Percentiles rank a stretch among this genome's conserved stretches.
These are phyloP conservation scores for Cymbopogon citratus DNA, from an alignment of 176 grass and related monocot species.

Conservation along the genomic window DNA sequence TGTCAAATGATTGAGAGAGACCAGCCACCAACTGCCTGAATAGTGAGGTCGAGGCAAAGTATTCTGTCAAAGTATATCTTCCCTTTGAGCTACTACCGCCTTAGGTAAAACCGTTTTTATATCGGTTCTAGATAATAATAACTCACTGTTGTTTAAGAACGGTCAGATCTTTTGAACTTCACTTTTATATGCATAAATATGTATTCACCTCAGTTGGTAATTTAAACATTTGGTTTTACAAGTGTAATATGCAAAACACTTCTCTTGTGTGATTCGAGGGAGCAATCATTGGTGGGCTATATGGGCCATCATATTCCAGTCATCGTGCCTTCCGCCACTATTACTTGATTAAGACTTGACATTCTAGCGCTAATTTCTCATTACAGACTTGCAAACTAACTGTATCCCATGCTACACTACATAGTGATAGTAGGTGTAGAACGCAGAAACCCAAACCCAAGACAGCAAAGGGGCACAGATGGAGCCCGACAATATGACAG, in stretches of 20 bases:
- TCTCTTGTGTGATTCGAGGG: not conserved
- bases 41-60: not conserved
- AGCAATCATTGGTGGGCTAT: not conserved
- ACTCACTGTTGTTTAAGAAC: not conserved
- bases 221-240: not conserved
- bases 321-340: not conserved
- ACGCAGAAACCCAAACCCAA: not conserved
- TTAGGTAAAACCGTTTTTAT: not conserved
- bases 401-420: not conserved
- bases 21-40: conserved; percentile 11
- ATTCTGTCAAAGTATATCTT: not conserved
- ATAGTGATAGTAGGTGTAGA: not conserved
- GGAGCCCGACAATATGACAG: not conserved
- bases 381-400: not conserved
- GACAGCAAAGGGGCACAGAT: not conserved
- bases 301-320: not conserved
- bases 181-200: too few relatives aligned
- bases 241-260: not conserved
- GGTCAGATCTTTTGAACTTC: not conserved
- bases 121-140: not conserved
- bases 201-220: too few relatives aligned
- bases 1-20: conserved; percentile 21
- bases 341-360: conserved; percentile 13
- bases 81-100: not conserved
- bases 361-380: not conserved